Percentiles rank a stretch among this genome's conserved stretches.
Conservation (phyloP, 345 rosid species). For the Heritiera fomes region DNA sequence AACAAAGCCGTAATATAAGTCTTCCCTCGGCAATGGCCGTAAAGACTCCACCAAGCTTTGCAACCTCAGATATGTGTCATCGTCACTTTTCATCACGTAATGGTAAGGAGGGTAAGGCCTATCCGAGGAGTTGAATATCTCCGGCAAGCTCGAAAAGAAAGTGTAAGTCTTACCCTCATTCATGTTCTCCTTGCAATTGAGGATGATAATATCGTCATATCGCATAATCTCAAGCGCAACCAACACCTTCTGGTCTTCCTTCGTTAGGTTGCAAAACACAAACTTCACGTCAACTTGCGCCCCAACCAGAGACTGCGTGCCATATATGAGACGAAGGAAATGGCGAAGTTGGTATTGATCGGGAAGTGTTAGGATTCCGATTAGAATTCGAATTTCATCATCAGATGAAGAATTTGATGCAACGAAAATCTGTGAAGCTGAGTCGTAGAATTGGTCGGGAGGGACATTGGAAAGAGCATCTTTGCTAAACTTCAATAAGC, state of each 20-base stretch:
- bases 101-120: constrained; percentile 68
- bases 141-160: constrained; percentile 75
- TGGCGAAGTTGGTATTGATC: constrained; percentile 75
- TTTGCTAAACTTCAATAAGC: constrained; percentile 43
- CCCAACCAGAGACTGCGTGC: constrained; percentile 47
- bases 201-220: constrained; percentile 73
- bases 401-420: constrained; percentile 33
- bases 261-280: constrained; percentile 85
- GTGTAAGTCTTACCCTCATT: constrained; percentile 86
- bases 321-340: constrained; percentile 68
- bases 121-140: constrained; percentile 42
- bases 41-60: constrained; percentile 56
- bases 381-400: constrained; percentile 64
- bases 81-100: constrained; percentile 82
- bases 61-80: constrained; percentile 65
- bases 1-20: constrained; percentile 79
- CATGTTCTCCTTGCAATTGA: constrained; percentile 84
- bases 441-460: constrained; percentile 14
- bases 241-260: constrained; percentile 77
- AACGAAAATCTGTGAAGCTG: constrained; percentile 18
- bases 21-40: constrained; percentile 68
- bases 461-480: constrained; percentile 41
- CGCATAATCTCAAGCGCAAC: constrained; percentile 92
- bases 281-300: constrained; percentile 77
- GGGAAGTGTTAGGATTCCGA: constrained; percentile 80